These are phyloP conservation scores for Wickerhamomyces hampshirensis DNA, from an alignment of 805 yeast genomes.

Conservation along the genomic window DNA sequence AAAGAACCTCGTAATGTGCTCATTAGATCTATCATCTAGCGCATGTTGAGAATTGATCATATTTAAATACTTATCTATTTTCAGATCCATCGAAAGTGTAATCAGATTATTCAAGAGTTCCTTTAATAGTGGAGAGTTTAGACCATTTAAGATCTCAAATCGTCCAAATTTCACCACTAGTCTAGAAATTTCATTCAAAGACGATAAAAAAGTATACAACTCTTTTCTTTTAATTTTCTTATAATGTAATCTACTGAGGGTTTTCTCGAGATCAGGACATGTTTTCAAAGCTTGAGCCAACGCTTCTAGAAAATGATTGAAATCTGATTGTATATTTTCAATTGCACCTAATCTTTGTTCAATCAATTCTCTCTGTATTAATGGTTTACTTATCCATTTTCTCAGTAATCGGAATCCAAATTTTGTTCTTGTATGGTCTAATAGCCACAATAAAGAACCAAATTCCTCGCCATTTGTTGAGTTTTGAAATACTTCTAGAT, in stretches of 20 bases:
- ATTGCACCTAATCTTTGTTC: conserved; percentile 61
- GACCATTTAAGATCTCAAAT: conserved; percentile 20
- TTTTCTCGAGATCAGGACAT: conserved; percentile 55
- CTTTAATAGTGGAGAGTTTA: conserved; percentile 31
- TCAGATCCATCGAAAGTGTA: conserved; percentile 26
- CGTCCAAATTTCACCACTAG: conserved; percentile 26
- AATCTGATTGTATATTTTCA: conserved; percentile 38
- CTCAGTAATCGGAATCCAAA: conserved; percentile 67
- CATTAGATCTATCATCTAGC: conserved; percentile 41
- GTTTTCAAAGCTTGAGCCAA: conserved; percentile 29
- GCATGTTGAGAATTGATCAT: conserved; percentile 51
- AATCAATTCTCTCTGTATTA: conserved; percentile 49
- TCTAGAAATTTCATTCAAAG: conserved; percentile 30
- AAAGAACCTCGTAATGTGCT: conserved; percentile 41
- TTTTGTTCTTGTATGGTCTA: conserved; percentile 75
- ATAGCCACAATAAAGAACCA: conserved; percentile 76
- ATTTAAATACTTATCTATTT: conserved; percentile 32
- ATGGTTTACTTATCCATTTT: conserved; percentile 75
- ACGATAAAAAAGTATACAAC: conserved; percentile 45
- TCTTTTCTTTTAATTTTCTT: conserved; percentile 56
- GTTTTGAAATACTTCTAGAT: conserved; percentile 72
- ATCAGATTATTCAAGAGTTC: conserved; percentile 35
- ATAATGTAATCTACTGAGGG: conserved; percentile 55
- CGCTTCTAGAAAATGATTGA: conserved; percentile 34
- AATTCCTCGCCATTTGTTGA: conserved; percentile 46